These are phyloP conservation scores for Scenedesmus sp. DNA, from an alignment of 163 green algal species.

Conservation along the genomic window DNA sequence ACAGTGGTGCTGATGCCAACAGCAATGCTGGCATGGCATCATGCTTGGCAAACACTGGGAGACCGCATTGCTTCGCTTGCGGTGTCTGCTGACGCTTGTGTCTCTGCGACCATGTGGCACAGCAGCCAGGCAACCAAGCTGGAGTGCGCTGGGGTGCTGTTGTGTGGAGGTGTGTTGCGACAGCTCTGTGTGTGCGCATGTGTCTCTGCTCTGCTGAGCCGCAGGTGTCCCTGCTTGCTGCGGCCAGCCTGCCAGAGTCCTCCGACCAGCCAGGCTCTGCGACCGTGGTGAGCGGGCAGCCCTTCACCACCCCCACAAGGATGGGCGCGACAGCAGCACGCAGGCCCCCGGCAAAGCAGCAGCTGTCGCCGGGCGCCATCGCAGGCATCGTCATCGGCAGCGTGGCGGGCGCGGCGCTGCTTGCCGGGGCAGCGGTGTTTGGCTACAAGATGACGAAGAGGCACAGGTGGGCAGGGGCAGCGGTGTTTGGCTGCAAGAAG, in stretches of 20 bases:
- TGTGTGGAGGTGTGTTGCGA: background rate
- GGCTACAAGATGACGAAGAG: background rate
- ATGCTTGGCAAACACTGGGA: too few species aligned
- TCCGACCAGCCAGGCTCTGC: background rate
- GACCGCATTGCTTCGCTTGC: too few species aligned
- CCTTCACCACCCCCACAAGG: background rate
- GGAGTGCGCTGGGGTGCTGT: too few species aligned
- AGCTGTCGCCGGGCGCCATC: constrained; percentile 22
- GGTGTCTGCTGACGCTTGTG: too few species aligned
- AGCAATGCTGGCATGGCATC: too few species aligned
- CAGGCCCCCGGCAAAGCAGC: background rate
- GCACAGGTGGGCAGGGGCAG: background rate
- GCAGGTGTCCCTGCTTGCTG: constrained; percentile 38
- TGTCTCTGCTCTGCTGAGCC: background rate
- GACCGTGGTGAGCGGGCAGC: background rate
- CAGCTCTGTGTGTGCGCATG: background rate
- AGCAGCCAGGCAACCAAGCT: too few species aligned
- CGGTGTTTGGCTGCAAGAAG: background rate
- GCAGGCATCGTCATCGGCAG: constrained; percentile 48
- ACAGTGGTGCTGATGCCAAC: too few species aligned
- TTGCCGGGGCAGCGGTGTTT: background rate
- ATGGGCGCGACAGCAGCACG: background rate
- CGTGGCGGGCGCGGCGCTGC: constrained; percentile 18
- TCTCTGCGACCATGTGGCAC: too few species aligned
- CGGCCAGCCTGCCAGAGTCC: background rate